Base-by-base conservation (phyloP, 2,329 filamentous ascomycete genomes). In the Arthrobotrys megalospora region DNA sequence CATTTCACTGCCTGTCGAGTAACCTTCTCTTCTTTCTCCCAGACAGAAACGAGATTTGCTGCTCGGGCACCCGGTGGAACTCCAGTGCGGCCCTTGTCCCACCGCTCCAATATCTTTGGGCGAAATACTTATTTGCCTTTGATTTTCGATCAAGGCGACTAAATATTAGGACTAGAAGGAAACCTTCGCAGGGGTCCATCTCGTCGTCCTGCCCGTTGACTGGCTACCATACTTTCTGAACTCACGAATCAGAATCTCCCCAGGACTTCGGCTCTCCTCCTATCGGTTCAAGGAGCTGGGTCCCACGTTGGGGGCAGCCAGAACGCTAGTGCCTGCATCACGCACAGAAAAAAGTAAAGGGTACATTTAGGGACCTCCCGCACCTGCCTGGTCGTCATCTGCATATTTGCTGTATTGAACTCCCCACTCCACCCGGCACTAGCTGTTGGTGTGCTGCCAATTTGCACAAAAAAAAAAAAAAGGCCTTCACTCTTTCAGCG, bases 221-320 rank as follows among this genome's bases (percentile, higher is more conserved):
- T 77, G 73, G 73, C 73, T 77, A 77, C 73, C 73, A 45, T 77
- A 63, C 66, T 60, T 62, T 60, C 64, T 63, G 62, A 53, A 43
- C 66, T 67, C 66, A 77, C 73, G 52, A 77, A 77, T 77, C 73
- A 77, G 36, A 76, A 65, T 43, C 38, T 77, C 67, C 72, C 73
- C 73, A 77, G 73, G 73, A 77, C 73, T 58, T 77, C 73, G 73
- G 73, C 67, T 77, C 73, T 77, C 73, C 45, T 77, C 73, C 66
- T 77, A 71, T 77, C 73, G 73, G 73, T 71, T 77, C 66, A 66
- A 60, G 66, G 60, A 71, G 62, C 73, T 67, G 52, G 73, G 73
- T 77, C 70, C 70, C 70, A 75, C 70, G 70, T 77, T 66, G 63
- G 64, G 52, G 53, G 60, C 19, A 77, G 58, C 60, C 66, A 77